phyloP scores from a whole-genome alignment of 2,329 filamentous ascomycete species.

The Aureobasidium lini region DNA sequence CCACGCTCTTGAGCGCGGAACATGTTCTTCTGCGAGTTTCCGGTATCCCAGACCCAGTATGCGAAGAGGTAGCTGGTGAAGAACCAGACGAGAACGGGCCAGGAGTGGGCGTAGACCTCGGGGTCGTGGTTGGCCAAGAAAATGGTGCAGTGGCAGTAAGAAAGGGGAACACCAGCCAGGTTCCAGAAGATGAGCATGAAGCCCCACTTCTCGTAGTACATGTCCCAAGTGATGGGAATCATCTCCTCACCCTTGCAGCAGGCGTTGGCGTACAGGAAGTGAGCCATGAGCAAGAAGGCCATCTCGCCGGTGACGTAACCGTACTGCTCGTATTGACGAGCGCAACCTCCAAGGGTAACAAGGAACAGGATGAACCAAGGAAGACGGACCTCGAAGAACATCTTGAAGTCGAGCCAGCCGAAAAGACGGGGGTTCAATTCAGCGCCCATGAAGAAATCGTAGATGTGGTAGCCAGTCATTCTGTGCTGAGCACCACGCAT shows the following conservation, averaged over 20 bases:
- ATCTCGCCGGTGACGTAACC: slow-evolving; percentile 85
- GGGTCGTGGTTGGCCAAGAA: slow-evolving; percentile 81
- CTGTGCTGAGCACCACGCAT: slow-evolving; percentile 76
- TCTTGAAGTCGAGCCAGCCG: slow-evolving; percentile 79
- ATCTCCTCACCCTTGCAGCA: slow-evolving; percentile 89
- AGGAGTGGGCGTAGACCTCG: slow-evolving; percentile 68
- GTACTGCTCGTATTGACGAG: slow-evolving; percentile 75
- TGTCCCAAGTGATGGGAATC: slow-evolving; percentile 86
- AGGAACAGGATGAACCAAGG: slow-evolving; percentile 89
- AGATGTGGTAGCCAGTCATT: slow-evolving; percentile 76
- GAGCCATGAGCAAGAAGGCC: slow-evolving; percentile 75
- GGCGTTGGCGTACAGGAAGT: slow-evolving; percentile 86
- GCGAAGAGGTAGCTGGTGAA: slow-evolving; percentile 13
- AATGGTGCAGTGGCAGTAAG: slow-evolving; percentile 89
- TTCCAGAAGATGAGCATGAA: slow-evolving; percentile 99
- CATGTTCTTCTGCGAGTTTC: slow-evolving; percentile 89
- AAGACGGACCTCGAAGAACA: slow-evolving; percentile 90
- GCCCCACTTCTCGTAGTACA: slow-evolving; percentile 95
- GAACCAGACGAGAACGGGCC: slow-evolving; percentile 34
- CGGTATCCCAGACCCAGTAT: slow-evolving; percentile 41
- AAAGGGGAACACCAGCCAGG: slow-evolving; percentile 80
- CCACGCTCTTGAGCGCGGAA: slow-evolving; percentile 77
- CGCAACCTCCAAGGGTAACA: slow-evolving; percentile 65
- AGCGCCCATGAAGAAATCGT: slow-evolving; percentile 88
- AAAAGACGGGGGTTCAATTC: slow-evolving; percentile 75